These are phyloP conservation scores for Phytophthora sojae DNA, from an alignment of 352 stramenopile genomes.

Conservation along the genomic window DNA sequence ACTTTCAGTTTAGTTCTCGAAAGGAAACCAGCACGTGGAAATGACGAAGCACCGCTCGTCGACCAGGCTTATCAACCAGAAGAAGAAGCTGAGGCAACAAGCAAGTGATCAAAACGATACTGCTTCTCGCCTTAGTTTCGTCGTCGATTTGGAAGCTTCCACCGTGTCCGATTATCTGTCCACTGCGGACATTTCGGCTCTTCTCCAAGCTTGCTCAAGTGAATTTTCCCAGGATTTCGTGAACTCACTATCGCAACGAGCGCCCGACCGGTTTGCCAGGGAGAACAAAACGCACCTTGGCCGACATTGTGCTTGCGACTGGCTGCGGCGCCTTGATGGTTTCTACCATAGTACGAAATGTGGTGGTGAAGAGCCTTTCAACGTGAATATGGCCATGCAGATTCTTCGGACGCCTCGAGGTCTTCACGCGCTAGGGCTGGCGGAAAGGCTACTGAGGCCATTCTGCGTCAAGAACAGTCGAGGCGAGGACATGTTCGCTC, in stretches of 20 bases:
- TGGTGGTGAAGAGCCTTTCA: background rate
- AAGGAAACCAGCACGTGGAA: background rate
- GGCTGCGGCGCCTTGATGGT: conserved; percentile 19
- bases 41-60: conserved; percentile 3
- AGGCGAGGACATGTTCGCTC: background rate
- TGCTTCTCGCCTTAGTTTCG: conserved; percentile 3
- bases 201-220: conserved; percentile 1
- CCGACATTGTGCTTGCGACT: conserved; percentile 18
- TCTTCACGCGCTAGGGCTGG: conserved; percentile 6
- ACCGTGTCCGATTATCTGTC: conserved; percentile 1
- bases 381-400: background rate
- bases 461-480: background rate
- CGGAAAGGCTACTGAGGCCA: conserved; percentile 1
- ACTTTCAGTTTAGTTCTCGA: background rate
- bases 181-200: conserved; percentile 1
- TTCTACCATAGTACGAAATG: background rate
- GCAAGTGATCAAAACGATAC: background rate
- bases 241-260: background rate
- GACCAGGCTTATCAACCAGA: background rate
- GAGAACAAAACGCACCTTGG: conserved; percentile 19
- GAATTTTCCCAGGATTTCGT: conserved; percentile 7
- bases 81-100: background rate
- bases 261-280: conserved; percentile 7
- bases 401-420: conserved; percentile 4
- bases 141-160: conserved; percentile 11